Evolutionary conservation across 257 asterid species (phyloP), one percentile per base, ranked within the genome.

Genomic region (Jacaranda copaia): DNA sequence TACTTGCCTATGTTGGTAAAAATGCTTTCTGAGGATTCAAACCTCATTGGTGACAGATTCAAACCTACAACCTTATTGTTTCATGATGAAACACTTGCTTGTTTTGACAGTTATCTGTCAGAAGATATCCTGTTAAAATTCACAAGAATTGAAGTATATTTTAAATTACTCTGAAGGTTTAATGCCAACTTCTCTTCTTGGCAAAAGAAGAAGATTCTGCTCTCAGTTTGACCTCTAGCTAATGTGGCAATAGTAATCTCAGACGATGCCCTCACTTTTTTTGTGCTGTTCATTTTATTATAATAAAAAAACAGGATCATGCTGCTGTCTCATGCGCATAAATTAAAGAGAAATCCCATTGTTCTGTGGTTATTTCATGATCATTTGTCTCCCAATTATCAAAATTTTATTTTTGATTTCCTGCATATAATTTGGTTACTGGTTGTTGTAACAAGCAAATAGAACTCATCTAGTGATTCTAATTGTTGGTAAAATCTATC

Each of bases 1-100:
- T 32, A 40, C 43, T 39, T 32, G 58, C 67, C 5, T 3, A n/a
- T 11, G 39, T 55, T 15, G 51, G 46, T 43, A 55, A 1, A 35
- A 43, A 52, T 46, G 16, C 25, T 71, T 71, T n/a, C 45, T 18
- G 45, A 67, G 39, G 53, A 53, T 67, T 67, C 46, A 19, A 45
- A 45, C 5, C 15, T 15, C 9, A 11, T 5, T 15, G 48, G 76
- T 39, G 39, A 72, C 20, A 38, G 67, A 46, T 32, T 40, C 55
- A 73, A 59, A 60, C 46, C 46, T 18, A 32, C 35, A n/a, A 68
- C 42, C 42, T 48, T 68, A 45, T 9, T 4, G 60, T 32, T 45
- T 12, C 58, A 16, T n/a, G 53, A 57, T 11, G 45, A 56, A 20
- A 25, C 13, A 48, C 12, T 56, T 43, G 14, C 52, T 70, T 25